Percentiles rank a stretch among this genome's conserved stretches.
Evolutionary conservation across 1,139 yeast genomes (phyloP).

Genomic region (Pichia cactophila): DNA sequence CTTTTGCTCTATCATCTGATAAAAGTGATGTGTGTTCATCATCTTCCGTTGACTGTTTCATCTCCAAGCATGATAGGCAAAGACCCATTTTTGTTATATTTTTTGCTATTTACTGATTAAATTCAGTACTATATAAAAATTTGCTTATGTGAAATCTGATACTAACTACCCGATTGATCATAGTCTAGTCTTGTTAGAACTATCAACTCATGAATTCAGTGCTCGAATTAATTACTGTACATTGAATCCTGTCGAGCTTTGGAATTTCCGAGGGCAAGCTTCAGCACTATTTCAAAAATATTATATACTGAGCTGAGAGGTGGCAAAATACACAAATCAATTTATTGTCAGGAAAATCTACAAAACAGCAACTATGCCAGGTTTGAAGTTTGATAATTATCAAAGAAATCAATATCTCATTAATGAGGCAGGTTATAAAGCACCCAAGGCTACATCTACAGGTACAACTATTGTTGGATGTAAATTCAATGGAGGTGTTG

Average conservation of each 20-base stretch:
- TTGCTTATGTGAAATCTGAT: no score
- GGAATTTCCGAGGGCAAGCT: neutral
- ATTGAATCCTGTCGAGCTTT: no score
- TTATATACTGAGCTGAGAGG: neutral
- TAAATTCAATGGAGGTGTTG: conserved; percentile 85
- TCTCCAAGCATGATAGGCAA: conserved; percentile 25
- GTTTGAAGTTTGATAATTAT: conserved; percentile 85
- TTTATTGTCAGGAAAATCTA: neutral
- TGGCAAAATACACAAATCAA: neutral
- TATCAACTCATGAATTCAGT: no score
- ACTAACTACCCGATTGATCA: no score
- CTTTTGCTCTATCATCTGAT: conserved; percentile 16
- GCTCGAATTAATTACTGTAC: no score
- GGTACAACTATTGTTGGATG: conserved; percentile 99
- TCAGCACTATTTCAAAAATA: no score
- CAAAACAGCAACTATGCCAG: conserved; percentile 46
- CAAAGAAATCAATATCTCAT: conserved; percentile 76
- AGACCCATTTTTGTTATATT: conserved; percentile 20
- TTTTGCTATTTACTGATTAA: no score
- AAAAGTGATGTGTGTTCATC: conserved; percentile 26
- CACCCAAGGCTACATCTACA: conserved; percentile 89
- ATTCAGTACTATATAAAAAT: no score
- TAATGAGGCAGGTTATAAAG: conserved; percentile 55
- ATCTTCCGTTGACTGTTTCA: conserved; percentile 14
- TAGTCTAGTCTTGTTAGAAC: no score